These are phyloP conservation scores for Xylogone sp. DNA, from an alignment of 2,329 filamentous ascomycete species.

Conservation along the genomic window DNA sequence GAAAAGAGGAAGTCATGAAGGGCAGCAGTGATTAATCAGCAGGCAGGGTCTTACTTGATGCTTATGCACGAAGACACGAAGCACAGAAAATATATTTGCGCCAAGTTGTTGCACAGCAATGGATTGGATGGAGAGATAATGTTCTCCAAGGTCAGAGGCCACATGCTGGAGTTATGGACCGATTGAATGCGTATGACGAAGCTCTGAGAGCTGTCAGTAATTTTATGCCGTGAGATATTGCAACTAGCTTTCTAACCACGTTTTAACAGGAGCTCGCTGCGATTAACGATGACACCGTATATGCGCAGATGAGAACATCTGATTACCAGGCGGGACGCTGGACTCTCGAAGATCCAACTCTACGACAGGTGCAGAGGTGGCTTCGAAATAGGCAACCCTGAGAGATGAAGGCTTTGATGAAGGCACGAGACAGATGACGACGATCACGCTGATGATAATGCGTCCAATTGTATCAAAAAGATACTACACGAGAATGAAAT, in stretches of 20 bases:
- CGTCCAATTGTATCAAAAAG: not conserved
- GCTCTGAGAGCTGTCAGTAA: conserved; percentile 54
- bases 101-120: conserved; percentile 56
- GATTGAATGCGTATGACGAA: conserved; percentile 51
- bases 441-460: not conserved
- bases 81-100: conserved; percentile 62
- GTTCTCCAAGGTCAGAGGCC: conserved; percentile 51
- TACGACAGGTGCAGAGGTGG: conserved; percentile 56
- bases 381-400: conserved; percentile 38
- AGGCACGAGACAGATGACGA: not conserved
- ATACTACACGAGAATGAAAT: not conserved
- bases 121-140: conserved; percentile 51
- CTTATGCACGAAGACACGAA: conserved; percentile 58
- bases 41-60: conserved; percentile 53
- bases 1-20: conserved; percentile 9
- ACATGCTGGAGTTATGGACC: conserved; percentile 41
- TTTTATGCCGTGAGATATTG: not conserved
- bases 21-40: conserved; percentile 1
- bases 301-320: conserved; percentile 48
- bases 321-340: conserved; percentile 56
- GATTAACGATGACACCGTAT: conserved; percentile 57
- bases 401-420: not conserved
- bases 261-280: conserved; percentile 47
- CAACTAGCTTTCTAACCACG: not conserved
- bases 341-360: conserved; percentile 58